phyloP scores from a whole-genome alignment of 306 rosid species.

The Gillenia trifoliata region DNA sequence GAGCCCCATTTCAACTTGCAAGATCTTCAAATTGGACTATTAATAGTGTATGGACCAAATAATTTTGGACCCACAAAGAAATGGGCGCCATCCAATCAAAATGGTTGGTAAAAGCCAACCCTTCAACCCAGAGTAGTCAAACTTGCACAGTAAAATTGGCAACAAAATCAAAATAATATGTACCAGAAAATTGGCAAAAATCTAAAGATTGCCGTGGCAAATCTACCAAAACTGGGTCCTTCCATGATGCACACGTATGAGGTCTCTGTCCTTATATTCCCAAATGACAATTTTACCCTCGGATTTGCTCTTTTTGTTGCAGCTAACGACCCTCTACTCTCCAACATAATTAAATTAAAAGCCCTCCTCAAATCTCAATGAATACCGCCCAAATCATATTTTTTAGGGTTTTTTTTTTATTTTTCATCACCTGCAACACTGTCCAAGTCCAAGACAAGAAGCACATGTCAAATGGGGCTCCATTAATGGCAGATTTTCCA shows the following conservation, averaged over 20 bases:
- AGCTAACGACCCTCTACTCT: neutral
- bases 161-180: neutral
- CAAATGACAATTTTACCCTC: conserved; percentile 10
- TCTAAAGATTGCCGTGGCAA: neutral
- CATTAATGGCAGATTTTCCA: conserved; percentile 33
- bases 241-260: neutral
- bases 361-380: neutral
- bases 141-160: neutral
- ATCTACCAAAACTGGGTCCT: neutral
- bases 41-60: neutral
- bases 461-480: conserved; percentile 26
- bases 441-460: conserved; percentile 11
- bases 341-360: neutral
- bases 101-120: neutral
- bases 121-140: neutral
- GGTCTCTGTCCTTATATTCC: neutral
- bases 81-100: neutral
- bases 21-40: neutral
- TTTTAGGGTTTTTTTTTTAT: conserved; percentile 16
- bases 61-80: neutral
- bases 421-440: conserved; percentile 10
- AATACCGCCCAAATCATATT: neutral
- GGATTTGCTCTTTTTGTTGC: neutral
- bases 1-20: neutral
- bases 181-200: neutral